Evolutionary conservation across 495 filamentous ascomycete species (phyloP).

Genomic region (Neurospora sp.): DNA sequence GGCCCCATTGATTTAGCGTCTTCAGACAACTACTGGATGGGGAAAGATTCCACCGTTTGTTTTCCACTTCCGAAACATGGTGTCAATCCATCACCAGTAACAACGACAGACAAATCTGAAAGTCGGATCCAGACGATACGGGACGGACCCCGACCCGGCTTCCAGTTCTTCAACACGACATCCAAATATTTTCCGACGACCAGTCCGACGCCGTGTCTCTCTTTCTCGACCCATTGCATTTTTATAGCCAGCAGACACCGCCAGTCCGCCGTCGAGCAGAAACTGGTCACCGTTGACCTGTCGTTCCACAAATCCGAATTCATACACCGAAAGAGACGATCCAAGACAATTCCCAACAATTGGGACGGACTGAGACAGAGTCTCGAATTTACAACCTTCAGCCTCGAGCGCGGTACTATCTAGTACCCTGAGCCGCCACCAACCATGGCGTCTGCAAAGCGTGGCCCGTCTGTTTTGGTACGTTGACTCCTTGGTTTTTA

Average conservation of each 20-base stretch:
- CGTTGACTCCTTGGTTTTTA: background rate
- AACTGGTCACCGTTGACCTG: background rate
- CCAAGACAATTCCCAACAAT: background rate
- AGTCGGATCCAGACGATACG: background rate
- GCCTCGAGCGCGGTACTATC: background rate
- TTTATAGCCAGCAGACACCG: background rate
- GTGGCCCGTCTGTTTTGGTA: conserved; percentile 28
- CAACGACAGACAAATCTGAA: background rate
- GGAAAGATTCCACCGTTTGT: background rate
- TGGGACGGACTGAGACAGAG: background rate
- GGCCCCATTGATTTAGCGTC: background rate
- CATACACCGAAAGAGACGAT: background rate
- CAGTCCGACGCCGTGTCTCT: background rate
- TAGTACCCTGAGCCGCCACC: background rate
- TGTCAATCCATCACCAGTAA: background rate
- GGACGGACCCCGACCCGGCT: background rate
- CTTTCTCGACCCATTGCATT: background rate
- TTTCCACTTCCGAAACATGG: background rate
- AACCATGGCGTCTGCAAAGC: conserved; percentile 24
- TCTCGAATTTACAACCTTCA: background rate
- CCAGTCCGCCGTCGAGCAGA: background rate
- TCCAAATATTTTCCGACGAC: background rate
- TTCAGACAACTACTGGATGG: background rate
- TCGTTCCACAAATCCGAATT: background rate
- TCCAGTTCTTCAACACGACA: background rate